Base-by-base conservation (phyloP, 345 rosid species). In the Lepidium africanum region DNA sequence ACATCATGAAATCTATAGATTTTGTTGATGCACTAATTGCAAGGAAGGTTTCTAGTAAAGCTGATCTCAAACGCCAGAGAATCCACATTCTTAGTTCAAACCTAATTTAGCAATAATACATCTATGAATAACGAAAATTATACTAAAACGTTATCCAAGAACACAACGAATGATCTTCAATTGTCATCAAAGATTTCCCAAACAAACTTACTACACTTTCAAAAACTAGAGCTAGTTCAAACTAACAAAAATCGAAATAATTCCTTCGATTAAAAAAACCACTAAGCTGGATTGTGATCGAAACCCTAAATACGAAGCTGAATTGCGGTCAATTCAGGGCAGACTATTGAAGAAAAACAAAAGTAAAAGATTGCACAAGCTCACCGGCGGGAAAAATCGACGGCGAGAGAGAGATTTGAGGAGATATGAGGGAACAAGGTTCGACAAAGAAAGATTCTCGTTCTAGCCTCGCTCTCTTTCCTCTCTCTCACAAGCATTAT, bases 261-360 rank as follows among this genome's bases (percentile, higher is more conserved):
- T 23, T 63, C 16, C 57, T 53, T 17, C 3, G 27, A 32, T 38
- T 1, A n/a, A 52, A 52, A 63, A 10, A 49, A 57, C 56, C 57
- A 59, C 0, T 35, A 33, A 51, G 55, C 40, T 73, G n/a, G 58
- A 36, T 25, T 4, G 3, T 13, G 69, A 74, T 59, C 69, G 58
- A 74, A 74, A 67, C 77, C 77, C 73, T 74, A 74, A 60, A 3
- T 12, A 38, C 9, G n/a, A 53, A 36, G 42, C 23, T 45, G 23
- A 7, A 54, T 43, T 23, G 53, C 9, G 36, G 25, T 16, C 41
- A 72, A 56, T 40, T 58, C 3, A 55, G 6, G 46, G 7, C 8
- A 53, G 48, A 30, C 15, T 30, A 12, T 37, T n/a, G 40, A 55
- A 16, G 2, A 37, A n/a, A 37, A 45, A 5, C 7, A 23, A 8